Base-by-base conservation (phyloP, 2,329 filamentous ascomycete species). In the Fusarium paranaense region DNA sequence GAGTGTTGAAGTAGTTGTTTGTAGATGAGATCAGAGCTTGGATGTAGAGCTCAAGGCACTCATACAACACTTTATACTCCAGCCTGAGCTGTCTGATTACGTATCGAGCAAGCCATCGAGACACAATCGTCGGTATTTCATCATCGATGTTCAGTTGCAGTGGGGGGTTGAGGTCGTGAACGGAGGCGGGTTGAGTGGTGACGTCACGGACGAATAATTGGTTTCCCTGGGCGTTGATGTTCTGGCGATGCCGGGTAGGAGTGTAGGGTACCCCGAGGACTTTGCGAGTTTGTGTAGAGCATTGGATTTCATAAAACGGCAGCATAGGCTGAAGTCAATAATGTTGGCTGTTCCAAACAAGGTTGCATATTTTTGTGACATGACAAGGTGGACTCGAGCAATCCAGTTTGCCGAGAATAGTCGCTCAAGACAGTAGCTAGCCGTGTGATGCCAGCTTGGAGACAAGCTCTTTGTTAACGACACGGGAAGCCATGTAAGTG, bases 41-140 rank as follows among this genome's bases (percentile, higher is more conserved):
- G 13, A 47, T 25, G 30, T 25, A 38, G 62, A 58, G 35, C 35
- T 56, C 63, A 62, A 47, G 59, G 68, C 56, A 70, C 59, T 27
- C 6, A 42, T 38, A 38, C 61, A 37, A 59, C 59, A 37, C 71
- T 76, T 73, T 76, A 77, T 77, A 76, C 67, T 58, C 58, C n/a
- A 14, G 30, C 42, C n/a, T 20, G 54, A 63, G 58, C 54, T 57
- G 7, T 30, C 52, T 62, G 64, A 64, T 73, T 75, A 66, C 69
- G 47, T 59, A 74, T 59, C 64, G 68, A 45, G 62, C 67, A 64
- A 75, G 70, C 66, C 56, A 75, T 58, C 64, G 72, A 72, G 57
- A 58, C 62, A 74, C 68, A 66, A 66, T 78, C 76, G 69, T 75
- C 70, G 70, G 38, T 56, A 78, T 78, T 78, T 78, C 76, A 78